phyloP scores from a whole-genome alignment of 2,329 filamentous ascomycete genomes.

The Tolypocladium amazonense region DNA sequence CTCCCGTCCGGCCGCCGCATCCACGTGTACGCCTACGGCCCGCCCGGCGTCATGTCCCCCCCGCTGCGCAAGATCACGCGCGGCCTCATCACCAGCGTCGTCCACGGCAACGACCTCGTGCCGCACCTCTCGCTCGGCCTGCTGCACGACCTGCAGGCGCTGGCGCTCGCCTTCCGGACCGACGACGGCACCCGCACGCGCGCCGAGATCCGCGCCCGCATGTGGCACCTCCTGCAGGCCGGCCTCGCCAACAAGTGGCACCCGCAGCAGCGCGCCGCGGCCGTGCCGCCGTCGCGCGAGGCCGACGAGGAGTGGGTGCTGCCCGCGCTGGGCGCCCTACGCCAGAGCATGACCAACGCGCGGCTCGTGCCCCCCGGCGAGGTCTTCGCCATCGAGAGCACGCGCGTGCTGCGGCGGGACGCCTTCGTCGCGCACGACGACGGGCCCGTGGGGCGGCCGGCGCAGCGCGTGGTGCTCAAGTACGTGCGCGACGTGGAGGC shows the following conservation, averaged over 20 bases:
- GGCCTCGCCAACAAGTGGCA: slow-evolving; percentile 49
- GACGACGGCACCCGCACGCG: slow-evolving; percentile 52
- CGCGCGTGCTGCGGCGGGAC: slow-evolving; percentile 55
- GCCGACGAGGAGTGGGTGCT: slow-evolving; percentile 61
- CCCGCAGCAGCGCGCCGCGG: slow-evolving; percentile 8
- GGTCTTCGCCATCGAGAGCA: slow-evolving; percentile 62
- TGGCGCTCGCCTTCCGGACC: slow-evolving; percentile 62
- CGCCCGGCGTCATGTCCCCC: slow-evolving; percentile 61
- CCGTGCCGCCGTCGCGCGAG: slow-evolving; percentile 21
- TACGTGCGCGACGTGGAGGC: slow-evolving; percentile 63
- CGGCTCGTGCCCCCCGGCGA: slow-evolving; percentile 69
- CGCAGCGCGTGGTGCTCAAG: slow-evolving; percentile 57
- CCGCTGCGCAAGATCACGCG: slow-evolving; percentile 59
- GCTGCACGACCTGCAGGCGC: slow-evolving; percentile 63
- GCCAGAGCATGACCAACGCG: slow-evolving; percentile 55
- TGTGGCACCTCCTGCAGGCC: slow-evolving; percentile 55
- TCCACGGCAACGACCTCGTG: slow-evolving; percentile 65
- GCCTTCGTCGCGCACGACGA: slow-evolving; percentile 41
- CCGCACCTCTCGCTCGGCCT: slow-evolving; percentile 64
- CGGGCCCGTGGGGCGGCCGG: slow-evolving; percentile 50
- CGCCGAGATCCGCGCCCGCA: slow-evolving; percentile 52
- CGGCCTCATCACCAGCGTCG: slow-evolving; percentile 63
- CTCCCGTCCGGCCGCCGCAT: slow-evolving; percentile 60
- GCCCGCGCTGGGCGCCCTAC: slow-evolving; percentile 53
- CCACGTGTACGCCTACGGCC: slow-evolving; percentile 71